Percentiles rank a stretch among this genome's conserved stretches.
phyloP scores from a whole-genome alignment of 2,329 filamentous ascomycete species.

The Paraphoma sp. region DNA sequence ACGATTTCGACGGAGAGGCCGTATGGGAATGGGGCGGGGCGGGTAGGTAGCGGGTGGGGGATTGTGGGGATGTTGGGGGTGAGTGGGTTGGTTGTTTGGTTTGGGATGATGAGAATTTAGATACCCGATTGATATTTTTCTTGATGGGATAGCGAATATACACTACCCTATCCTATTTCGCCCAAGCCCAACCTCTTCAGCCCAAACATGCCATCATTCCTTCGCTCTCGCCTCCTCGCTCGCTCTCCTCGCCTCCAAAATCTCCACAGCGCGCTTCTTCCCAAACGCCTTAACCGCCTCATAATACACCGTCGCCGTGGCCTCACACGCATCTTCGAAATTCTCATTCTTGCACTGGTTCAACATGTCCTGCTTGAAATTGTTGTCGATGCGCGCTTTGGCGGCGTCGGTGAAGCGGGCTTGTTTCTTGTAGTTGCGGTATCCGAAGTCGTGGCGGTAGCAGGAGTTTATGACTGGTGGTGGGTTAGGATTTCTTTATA shows the following conservation, averaged over 20 bases:
- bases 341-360: conserved; percentile 35
- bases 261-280: conserved; percentile 3
- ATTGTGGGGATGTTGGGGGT: not conserved
- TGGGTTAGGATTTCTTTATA: not conserved
- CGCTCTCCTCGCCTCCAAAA: conserved; percentile 1
- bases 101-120: not conserved
- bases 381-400: conserved; percentile 52
- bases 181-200: too few relatives aligned
- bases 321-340: conserved; percentile 24
- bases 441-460: conserved; percentile 64
- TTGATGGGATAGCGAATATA: too few relatives aligned
- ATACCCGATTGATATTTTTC: not conserved
- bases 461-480: conserved; percentile 25
- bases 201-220: not conserved
- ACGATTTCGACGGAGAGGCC: too few relatives aligned
- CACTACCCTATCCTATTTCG: too few relatives aligned
- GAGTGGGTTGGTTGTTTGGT: not conserved
- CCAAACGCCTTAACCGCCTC: conserved; percentile 39
- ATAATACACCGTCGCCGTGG: conserved; percentile 43
- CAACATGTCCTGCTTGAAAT: conserved; percentile 54
- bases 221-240: not conserved
- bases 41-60: too few relatives aligned
- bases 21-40: too few relatives aligned
- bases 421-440: conserved; percentile 59
- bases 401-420: conserved; percentile 51